A percentile compares a stretch with the other conserved stretches of the same genome.
Evolutionary conservation across 1,139 yeast species (phyloP).

Genomic region (Debaryomyces sp.): DNA sequence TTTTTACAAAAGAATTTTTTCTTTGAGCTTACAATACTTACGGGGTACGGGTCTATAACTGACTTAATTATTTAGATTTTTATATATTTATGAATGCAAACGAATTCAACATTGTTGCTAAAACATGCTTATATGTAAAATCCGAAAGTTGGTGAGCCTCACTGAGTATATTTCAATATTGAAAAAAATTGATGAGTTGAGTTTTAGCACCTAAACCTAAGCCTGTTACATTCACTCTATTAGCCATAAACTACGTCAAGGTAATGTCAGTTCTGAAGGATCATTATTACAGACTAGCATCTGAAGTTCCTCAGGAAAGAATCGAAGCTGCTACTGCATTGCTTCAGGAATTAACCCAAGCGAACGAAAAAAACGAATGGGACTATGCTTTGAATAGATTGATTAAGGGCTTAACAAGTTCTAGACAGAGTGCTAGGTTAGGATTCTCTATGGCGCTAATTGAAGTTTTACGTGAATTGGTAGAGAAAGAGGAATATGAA

Average conservation of each 20-base stretch:
- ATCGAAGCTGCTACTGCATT: constrained; percentile 70
- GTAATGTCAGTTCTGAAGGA: constrained; percentile 64
- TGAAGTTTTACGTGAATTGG: constrained; percentile 63
- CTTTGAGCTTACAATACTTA: constrained; percentile 4
- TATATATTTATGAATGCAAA: constrained; percentile 9
- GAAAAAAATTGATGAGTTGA: constrained; percentile 6
- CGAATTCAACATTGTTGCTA: constrained; percentile 16
- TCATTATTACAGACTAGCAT: constrained; percentile 75
- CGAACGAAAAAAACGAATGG: constrained; percentile 63
- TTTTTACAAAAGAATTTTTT: constrained; percentile 2
- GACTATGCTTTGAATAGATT: constrained; percentile 78
- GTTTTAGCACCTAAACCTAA: background rate
- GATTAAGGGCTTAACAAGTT: constrained; percentile 77
- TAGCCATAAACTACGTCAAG: background rate
- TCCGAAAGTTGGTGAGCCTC: constrained; percentile 4
- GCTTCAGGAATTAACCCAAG: constrained; percentile 57
- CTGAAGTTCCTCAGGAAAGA: constrained; percentile 75
- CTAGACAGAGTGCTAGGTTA: constrained; percentile 80
- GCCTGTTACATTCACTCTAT: background rate
- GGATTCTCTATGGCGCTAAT: constrained; percentile 91
- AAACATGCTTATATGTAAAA: background rate
- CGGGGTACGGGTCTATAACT: constrained; percentile 7
- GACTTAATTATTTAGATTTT: constrained; percentile 4
- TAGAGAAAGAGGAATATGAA: constrained; percentile 29
- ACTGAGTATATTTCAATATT: background rate